These are phyloP conservation scores for Serendipita sp. DNA, from an alignment of 768 basidiomycete species.

Conservation along the genomic window DNA sequence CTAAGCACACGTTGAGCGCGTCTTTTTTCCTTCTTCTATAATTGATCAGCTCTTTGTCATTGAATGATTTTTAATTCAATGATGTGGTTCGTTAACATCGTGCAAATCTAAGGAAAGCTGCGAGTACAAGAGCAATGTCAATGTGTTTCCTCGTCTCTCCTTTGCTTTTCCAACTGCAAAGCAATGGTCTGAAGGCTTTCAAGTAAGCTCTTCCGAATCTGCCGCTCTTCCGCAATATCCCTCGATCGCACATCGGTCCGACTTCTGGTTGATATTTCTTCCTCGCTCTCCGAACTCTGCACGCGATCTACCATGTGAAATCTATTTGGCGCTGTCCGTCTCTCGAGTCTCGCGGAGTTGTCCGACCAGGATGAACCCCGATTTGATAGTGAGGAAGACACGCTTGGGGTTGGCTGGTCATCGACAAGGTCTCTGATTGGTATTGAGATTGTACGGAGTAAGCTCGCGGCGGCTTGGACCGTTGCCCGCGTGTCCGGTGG, in stretches of 20 bases:
- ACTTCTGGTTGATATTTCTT: too few species aligned
- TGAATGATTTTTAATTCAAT: background rate
- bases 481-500: background rate
- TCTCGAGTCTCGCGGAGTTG: too few species aligned
- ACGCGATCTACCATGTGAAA: too few species aligned
- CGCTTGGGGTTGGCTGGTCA: background rate
- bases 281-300: too few species aligned
- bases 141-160: too few species aligned
- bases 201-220: background rate
- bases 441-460: background rate
- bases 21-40: slow-evolving; percentile 18
- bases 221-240: background rate
- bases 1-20: slow-evolving; percentile 72
- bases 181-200: background rate
- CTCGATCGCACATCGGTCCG: too few species aligned
- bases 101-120: background rate
- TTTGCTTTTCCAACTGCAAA: background rate
- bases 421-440: background rate
- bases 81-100: background rate
- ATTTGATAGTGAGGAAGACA: too few species aligned
- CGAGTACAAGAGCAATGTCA: too few species aligned
- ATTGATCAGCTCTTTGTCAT: background rate
- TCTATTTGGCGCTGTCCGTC: too few species aligned
- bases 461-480: background rate
- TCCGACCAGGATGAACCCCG: too few species aligned